These are phyloP conservation scores for Microascus cirrosus DNA, from an alignment of 2,329 filamentous ascomycete genomes.

Conservation along the genomic window DNA sequence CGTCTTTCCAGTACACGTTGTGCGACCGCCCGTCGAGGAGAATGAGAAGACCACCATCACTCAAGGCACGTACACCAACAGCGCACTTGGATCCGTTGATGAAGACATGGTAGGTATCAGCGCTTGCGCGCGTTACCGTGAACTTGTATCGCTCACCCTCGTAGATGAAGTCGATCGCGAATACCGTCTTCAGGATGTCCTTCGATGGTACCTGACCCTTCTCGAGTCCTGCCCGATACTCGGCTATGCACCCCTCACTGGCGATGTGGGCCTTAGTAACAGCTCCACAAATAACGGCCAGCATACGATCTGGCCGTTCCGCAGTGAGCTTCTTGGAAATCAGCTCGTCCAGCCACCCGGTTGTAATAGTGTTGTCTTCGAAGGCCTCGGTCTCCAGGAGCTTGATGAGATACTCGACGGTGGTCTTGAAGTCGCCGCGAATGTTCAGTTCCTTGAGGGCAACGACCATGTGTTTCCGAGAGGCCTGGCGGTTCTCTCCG, in stretches of 20 bases:
- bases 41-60: conserved; percentile 86
- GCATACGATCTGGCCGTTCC: conserved; percentile 83
- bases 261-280: conserved; percentile 90
- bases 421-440: conserved; percentile 97
- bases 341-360: conserved; percentile 95
- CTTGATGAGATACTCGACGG: conserved; percentile 98
- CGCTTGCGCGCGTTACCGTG: conserved; percentile 83
- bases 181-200: conserved; percentile 94
- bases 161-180: conserved; percentile 97
- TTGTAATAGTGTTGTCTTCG: conserved; percentile 98
- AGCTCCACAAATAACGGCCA: conserved; percentile 92
- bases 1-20: conserved; percentile 99
- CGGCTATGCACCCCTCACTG: conserved; percentile 78
- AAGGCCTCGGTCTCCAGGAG: conserved; percentile 96
- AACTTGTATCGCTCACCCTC: conserved; percentile 96
- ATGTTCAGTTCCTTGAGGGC: conserved; percentile 98
- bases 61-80: conserved; percentile 83
- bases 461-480: conserved; percentile 98
- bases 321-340: conserved; percentile 97
- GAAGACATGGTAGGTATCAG: conserved; percentile 94
- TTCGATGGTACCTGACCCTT: conserved; percentile 96
- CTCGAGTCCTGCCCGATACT: conserved; percentile 81
- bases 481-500: conserved; percentile 91
- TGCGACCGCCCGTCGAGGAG: conserved; percentile 87
- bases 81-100: conserved; percentile 97